These are phyloP conservation scores for Ustilago shanxiensis DNA, from an alignment of 1,284 basidiomycete genomes.

Conservation along the genomic window DNA sequence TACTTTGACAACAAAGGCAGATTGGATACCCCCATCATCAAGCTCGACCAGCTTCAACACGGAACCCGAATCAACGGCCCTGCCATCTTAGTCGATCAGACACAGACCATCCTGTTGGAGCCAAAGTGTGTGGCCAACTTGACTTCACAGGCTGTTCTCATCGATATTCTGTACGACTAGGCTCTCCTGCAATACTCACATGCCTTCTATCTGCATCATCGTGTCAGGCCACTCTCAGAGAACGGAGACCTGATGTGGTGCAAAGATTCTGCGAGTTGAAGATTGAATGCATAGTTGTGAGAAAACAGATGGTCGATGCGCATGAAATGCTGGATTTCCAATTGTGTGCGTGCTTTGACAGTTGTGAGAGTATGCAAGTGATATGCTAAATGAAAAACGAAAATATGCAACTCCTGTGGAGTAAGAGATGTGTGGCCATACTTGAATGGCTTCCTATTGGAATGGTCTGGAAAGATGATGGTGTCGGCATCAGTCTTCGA, in stretches of 20 bases:
- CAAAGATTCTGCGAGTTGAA: neutral
- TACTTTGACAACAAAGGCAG: conserved; percentile 84
- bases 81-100: conserved; percentile 90
- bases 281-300: conserved; percentile 4
- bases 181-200: too few relatives aligned
- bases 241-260: neutral
- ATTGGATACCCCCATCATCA: conserved; percentile 83
- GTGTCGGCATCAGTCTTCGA: conserved; percentile 21
- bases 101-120: conserved; percentile 85
- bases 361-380: conserved; percentile 11
- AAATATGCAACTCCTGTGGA: neutral
- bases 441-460: neutral
- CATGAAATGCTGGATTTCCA: conserved; percentile 10
- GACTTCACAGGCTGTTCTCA: conserved; percentile 55
- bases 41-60: conserved; percentile 77
- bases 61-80: conserved; percentile 84
- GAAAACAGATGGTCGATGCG: neutral
- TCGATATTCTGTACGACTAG: conserved; percentile 54
- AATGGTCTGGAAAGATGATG: neutral
- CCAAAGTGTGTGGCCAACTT: conserved; percentile 61
- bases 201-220: too few relatives aligned
- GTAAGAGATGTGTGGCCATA: neutral
- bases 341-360: neutral
- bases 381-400: neutral
- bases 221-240: neutral